Base-by-base conservation (phyloP, 345 rosid species). In the Reutealis trisperma region DNA sequence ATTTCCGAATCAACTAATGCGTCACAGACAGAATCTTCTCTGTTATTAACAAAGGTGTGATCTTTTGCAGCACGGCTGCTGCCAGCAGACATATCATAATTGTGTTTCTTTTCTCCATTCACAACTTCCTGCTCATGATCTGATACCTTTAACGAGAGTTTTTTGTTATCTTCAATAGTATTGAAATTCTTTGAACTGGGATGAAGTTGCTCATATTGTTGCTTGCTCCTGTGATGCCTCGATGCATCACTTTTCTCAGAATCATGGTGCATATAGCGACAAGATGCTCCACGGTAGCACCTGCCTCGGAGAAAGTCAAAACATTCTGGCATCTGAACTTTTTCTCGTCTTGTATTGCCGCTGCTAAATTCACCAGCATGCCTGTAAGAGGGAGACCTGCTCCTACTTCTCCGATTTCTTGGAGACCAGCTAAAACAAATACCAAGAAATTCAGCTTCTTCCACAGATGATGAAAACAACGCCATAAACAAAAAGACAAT, bases 201-300 rank as follows among this genome's bases (percentile, higher is more conserved):
- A 65, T 63, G 67, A 76, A 77, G 80, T 77, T 86, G 84, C 55
- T 44, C 42, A 76, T 59, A 30, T 78, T 74, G 81, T 47, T 60
- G 79, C 75, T 74, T 85, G 81, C 83, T 81, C 81, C 79, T 79
- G n/a, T 77, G 79, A 71, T 24, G 68, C 76, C 80, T 85, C 57
- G 86, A 78, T 75, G 79, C 84, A 21, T 84, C 87, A 52, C 24
- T 66, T 71, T 63, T 85, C 10, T 79, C 84, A 71, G 68, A 58
- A 78, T 80, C 87, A 80, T 86, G 87, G 78, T 90, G 94, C 76
- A 51, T 19, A 75, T 79, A 90, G 34, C 92, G 90, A 77, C 92
- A 90, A 25, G 87, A 83, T 34, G 86, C 82, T 74, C 91, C 92
- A 10, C 92, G 92, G 30, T 82, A 75, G 82, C 94, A 90, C 85